Conservation (phyloP, 2,329 filamentous ascomycete genomes). For the Trichoderma aggressivum region DNA sequence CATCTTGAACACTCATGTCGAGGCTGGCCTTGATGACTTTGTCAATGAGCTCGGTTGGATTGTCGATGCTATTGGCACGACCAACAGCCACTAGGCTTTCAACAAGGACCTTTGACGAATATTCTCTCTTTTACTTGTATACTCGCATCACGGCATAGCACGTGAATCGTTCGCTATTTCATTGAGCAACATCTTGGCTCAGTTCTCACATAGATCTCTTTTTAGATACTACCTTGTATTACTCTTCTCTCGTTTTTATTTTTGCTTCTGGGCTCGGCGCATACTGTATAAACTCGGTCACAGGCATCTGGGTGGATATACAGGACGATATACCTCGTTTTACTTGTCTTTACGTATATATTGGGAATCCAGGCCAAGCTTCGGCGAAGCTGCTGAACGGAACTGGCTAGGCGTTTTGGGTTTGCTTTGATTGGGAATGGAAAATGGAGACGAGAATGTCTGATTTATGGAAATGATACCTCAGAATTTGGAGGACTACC, state of each 20-base stretch:
- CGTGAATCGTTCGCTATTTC: background rate
- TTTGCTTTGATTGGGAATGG: background rate
- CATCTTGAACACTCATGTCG: constrained; percentile 35
- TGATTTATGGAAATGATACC: background rate
- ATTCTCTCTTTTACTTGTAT: background rate
- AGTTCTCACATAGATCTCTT: background rate
- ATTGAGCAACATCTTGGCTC: background rate
- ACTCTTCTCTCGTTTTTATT: background rate
- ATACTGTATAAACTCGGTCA: constrained; percentile 1
- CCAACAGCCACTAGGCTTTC: background rate
- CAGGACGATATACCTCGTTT: background rate
- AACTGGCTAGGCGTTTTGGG: background rate
- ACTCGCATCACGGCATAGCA: background rate
- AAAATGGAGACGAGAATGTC: background rate
- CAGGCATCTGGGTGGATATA: background rate
- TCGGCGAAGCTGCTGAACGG: background rate
- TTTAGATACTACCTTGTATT: background rate
- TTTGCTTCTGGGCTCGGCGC: background rate
- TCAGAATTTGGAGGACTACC: background rate
- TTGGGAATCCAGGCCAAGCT: background rate
- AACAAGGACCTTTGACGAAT: background rate
- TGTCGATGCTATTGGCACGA: constrained; percentile 43
- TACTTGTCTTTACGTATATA: background rate
- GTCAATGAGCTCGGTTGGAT: constrained; percentile 51
- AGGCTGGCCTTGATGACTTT: constrained; percentile 41